Conservation (phyloP, 495 filamentous ascomycete species). For the Podospora conica region DNA sequence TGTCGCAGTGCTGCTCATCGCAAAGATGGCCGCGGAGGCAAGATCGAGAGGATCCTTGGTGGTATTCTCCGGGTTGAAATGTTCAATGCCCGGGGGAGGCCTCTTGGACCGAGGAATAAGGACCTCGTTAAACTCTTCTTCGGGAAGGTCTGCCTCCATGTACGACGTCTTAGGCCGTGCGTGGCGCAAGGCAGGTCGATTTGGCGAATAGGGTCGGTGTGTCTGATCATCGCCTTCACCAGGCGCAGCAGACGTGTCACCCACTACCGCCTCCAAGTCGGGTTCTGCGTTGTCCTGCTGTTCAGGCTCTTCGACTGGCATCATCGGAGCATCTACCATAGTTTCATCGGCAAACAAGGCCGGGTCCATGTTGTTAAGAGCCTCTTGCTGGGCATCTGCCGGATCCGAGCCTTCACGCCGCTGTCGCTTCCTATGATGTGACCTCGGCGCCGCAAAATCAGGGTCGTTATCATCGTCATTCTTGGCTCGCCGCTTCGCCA, state of each 20-base stretch:
- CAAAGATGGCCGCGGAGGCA: conserved; percentile 28
- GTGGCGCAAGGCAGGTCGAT: conserved; percentile 37
- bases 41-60: conserved; percentile 35
- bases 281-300: neutral
- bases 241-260: conserved; percentile 5
- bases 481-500: conserved; percentile 40
- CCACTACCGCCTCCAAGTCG: neutral
- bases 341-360: conserved; percentile 27
- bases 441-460: conserved; percentile 35
- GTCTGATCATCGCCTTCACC: conserved; percentile 9
- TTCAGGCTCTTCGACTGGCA: neutral
- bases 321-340: conserved; percentile 14
- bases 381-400: conserved; percentile 20
- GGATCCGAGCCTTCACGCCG: conserved; percentile 14
- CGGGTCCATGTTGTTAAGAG: conserved; percentile 36
- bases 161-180: conserved; percentile 41
- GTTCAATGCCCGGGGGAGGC: conserved; percentile 12
- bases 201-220: conserved; percentile 23
- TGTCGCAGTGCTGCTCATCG: conserved; percentile 3
- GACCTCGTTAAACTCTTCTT: conserved; percentile 35
- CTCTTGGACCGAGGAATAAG: conserved; percentile 24
- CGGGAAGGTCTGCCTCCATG: conserved; percentile 30
- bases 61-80: conserved; percentile 13
- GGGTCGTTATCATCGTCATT: conserved; percentile 43
- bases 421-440: conserved; percentile 34